phyloP scores from a whole-genome alignment of 176 grass and related monocot species.

The Hordeum marinum region DNA sequence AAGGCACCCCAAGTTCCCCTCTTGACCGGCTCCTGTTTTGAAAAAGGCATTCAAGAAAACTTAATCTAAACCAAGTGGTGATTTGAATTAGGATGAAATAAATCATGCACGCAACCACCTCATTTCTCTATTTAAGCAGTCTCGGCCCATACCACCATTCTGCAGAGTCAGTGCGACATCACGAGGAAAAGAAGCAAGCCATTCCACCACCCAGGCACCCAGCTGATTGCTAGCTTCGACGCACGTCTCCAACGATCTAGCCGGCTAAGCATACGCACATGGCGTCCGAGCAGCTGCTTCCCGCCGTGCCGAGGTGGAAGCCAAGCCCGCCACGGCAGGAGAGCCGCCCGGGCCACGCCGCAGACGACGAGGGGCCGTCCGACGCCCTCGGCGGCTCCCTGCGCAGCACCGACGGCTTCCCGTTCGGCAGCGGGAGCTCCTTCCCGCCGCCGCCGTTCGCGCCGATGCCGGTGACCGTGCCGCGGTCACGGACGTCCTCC shows the following conservation, averaged over 20 bases:
- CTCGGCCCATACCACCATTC: not conserved
- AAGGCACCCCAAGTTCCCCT: not conserved
- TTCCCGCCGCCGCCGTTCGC: constrained; percentile 7
- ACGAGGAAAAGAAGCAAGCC: not conserved
- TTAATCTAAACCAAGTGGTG: not conserved
- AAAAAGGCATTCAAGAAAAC: not conserved
- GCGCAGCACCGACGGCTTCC: constrained; percentile 50
- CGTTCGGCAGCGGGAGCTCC: constrained; percentile 40
- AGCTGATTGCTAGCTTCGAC: not conserved
- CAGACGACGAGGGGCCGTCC: not conserved
- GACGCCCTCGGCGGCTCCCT: not conserved
- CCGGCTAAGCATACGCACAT: not conserved
- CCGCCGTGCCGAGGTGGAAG: constrained; percentile 66
- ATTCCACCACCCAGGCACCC: not conserved
- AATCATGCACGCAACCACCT: not conserved
- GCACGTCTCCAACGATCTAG: not conserved
- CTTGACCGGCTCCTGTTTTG: not conserved
- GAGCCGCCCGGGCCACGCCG: not conserved
- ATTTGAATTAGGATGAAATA: not conserved
- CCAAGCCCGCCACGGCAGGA: constrained; percentile 34
- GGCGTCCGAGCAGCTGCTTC: constrained; percentile 20
- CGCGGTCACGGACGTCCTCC: not conserved
- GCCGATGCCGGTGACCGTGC: not conserved
- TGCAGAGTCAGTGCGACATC: not conserved
- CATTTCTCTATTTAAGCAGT: constrained; percentile 29